phyloP scores from a whole-genome alignment of 2,329 filamentous ascomycete species.

The Colletotrichum sp. region DNA sequence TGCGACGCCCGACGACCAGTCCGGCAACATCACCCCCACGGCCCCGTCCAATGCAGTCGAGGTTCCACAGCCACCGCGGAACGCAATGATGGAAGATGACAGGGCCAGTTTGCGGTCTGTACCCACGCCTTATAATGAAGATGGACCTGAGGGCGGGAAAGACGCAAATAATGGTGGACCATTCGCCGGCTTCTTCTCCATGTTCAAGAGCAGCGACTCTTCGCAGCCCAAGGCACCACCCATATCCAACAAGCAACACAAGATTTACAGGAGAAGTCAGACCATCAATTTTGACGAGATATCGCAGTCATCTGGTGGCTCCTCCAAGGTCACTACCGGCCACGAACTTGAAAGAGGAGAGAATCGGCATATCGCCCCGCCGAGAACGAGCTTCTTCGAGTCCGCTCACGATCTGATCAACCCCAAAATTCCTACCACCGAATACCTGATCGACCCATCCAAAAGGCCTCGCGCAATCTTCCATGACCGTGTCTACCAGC shows the following conservation, averaged over 20 bases:
- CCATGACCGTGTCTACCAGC: conserved; percentile 94
- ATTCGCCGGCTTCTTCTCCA: conserved; percentile 70
- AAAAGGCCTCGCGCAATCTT: conserved; percentile 90
- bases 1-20: conserved; percentile 4
- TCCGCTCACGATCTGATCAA: conserved; percentile 92
- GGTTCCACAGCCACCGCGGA: conserved; percentile 73
- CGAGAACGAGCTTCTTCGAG: conserved; percentile 92
- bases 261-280: conserved; percentile 80
- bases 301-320: conserved; percentile 32
- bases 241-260: conserved; percentile 65
- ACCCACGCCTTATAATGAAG: conserved; percentile 35
- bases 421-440: conserved; percentile 80
- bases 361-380: conserved; percentile 70
- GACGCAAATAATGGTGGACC: conserved; percentile 48
- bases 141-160: conserved; percentile 7
- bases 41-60: conserved; percentile 49
- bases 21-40: conserved; percentile 20
- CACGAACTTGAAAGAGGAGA: conserved; percentile 51
- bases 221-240: conserved; percentile 45
- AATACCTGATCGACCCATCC: conserved; percentile 84
- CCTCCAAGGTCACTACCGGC: conserved; percentile 54
- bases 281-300: conserved; percentile 62
- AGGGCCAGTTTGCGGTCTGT: conserved; percentile 59
- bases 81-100: conserved; percentile 73
- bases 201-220: conserved; percentile 69